These are phyloP conservation scores for Apophysomyces ossiformis DNA, from an alignment of 371 early-diverging fungal species.

Conservation along the genomic window DNA sequence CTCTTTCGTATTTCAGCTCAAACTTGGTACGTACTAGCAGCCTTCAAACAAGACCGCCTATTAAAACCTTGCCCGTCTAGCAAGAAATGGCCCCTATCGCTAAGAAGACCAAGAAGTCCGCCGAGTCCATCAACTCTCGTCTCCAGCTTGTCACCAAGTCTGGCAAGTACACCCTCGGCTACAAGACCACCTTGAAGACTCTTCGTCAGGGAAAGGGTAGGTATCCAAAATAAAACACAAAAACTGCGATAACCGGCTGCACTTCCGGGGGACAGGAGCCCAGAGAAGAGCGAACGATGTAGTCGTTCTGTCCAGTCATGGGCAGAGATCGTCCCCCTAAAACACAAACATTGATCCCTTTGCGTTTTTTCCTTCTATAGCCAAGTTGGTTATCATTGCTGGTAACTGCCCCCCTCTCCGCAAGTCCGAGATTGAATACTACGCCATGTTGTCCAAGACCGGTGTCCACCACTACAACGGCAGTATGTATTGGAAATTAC, in stretches of 20 bases:
- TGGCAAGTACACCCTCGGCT: slow-evolving; percentile 97
- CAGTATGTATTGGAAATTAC: slow-evolving; percentile 51
- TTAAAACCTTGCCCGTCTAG: not conserved
- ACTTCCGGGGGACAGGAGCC: slow-evolving; percentile 44
- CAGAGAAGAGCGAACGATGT: slow-evolving; percentile 20
- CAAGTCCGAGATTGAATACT: slow-evolving; percentile 99
- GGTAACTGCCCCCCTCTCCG: slow-evolving; percentile 99
- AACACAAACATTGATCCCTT: slow-evolving; percentile 12
- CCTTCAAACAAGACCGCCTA: too few relatives aligned
- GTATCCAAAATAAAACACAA: slow-evolving; percentile 22
- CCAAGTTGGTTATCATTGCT: slow-evolving; percentile 97
- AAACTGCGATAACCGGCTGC: slow-evolving; percentile 1
- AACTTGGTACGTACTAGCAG: not conserved
- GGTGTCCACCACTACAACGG: slow-evolving; percentile 98
- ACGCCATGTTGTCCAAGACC: slow-evolving; percentile 99
- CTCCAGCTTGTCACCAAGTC: slow-evolving; percentile 98
- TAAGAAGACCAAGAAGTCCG: slow-evolving; percentile 76
- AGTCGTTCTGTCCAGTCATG: slow-evolving; percentile 14
- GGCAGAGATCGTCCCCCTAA: slow-evolving; percentile 53
- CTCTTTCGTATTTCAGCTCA: slow-evolving; percentile 1
- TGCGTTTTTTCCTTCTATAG: slow-evolving; percentile 46
- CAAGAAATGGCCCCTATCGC: slow-evolving; percentile 51
- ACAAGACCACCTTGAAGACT: slow-evolving; percentile 97
- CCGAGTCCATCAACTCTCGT: slow-evolving; percentile 97
- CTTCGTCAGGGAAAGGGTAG: slow-evolving; percentile 96